Conservation (phyloP, 2,329 filamentous ascomycete species). For the Neopestalotiopsis sp. region DNA sequence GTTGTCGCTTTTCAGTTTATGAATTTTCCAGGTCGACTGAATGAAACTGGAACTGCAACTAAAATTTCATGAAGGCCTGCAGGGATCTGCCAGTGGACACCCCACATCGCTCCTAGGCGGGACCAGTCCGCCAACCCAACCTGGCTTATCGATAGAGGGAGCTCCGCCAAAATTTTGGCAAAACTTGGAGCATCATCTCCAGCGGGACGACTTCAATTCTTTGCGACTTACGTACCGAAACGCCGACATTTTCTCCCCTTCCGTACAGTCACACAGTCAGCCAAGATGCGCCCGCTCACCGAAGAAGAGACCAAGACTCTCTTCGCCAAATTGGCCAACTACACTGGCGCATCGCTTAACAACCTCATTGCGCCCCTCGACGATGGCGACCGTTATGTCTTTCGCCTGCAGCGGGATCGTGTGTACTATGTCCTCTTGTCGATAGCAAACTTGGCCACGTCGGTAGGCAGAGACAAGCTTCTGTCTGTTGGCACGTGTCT, state of each 20-base stretch:
- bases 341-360: constrained; percentile 86
- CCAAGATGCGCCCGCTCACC: constrained; percentile 24
- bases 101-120: constrained; percentile 9
- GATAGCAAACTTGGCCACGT: constrained; percentile 89
- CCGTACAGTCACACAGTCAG: neutral
- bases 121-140: constrained; percentile 1
- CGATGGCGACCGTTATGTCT: constrained; percentile 80
- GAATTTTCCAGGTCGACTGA: neutral
- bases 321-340: constrained; percentile 92
- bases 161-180: constrained; percentile 18
- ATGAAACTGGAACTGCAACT: constrained; percentile 4
- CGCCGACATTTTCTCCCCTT: neutral
- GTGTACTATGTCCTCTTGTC: constrained; percentile 86
- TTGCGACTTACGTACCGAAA: neutral
- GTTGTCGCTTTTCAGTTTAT: neutral
- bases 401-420: constrained; percentile 68
- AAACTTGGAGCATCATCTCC: constrained; percentile 15
- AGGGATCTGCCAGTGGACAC: constrained; percentile 9
- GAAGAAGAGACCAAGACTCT: constrained; percentile 67
- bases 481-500: constrained; percentile 89
- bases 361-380: constrained; percentile 78
- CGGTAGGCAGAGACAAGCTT: constrained; percentile 79
- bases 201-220: constrained; percentile 11
- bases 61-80: constrained; percentile 18
- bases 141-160: constrained; percentile 14